Conservation (phyloP, 208 protist species). For the Crithidia expoeki region DNA sequence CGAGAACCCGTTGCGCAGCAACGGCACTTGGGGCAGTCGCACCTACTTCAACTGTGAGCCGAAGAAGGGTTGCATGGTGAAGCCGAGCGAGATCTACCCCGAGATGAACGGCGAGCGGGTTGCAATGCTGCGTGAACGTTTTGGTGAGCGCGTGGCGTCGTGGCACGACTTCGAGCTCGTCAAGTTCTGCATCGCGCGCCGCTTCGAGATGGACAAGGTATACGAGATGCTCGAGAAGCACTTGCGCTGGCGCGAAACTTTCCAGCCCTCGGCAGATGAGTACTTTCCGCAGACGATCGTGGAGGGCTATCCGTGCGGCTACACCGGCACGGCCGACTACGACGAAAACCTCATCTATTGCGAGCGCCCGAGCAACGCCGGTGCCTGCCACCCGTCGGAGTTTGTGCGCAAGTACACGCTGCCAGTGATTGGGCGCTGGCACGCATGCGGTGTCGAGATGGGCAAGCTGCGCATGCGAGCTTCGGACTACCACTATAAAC, state of each 20-base stretch:
- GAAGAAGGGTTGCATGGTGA: conserved; percentile 51
- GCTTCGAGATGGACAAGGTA: conserved; percentile 79
- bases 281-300: conserved; percentile 73
- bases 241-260: conserved; percentile 66
- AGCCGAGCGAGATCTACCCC: conserved; percentile 47
- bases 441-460: conserved; percentile 72
- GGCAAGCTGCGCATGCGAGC: conserved; percentile 56
- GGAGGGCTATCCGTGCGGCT: conserved; percentile 77
- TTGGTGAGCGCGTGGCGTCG: conserved; percentile 58
- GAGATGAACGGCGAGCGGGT: conserved; percentile 65
- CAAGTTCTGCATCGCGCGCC: conserved; percentile 85
- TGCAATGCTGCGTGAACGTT: conserved; percentile 50
- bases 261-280: conserved; percentile 65
- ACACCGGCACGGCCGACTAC: conserved; percentile 65
- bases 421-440: conserved; percentile 69
- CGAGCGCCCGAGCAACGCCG: conserved; percentile 77
- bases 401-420: conserved; percentile 70
- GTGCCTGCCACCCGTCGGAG: conserved; percentile 56
- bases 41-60: conserved; percentile 61
- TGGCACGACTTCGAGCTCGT: conserved; percentile 86
- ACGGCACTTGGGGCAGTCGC: conserved; percentile 63
- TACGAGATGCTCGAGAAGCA: conserved; percentile 80
- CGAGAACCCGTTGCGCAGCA: conserved; percentile 42
- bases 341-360: conserved; percentile 87
- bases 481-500: conserved; percentile 62